Base-by-base conservation (phyloP, 2,329 filamentous ascomycete species). In the Hymenoscyphus linearis region DNA sequence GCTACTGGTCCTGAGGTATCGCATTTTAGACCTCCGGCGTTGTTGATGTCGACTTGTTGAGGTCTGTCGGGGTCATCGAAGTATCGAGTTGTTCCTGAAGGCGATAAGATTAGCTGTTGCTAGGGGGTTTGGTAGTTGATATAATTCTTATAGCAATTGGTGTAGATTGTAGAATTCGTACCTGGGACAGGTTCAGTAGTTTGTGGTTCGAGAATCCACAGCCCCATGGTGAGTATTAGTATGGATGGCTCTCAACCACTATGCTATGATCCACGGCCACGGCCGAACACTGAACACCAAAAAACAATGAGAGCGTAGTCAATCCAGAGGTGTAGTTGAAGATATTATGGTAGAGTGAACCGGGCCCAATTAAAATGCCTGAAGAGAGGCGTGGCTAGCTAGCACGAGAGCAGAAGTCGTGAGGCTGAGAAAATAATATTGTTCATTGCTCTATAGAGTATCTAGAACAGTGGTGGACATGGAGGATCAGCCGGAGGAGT, bases 181-280 rank as follows among this genome's bases (percentile, higher is more conserved):
- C 90, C 90, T 62, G 91, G 91, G 63, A 93, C 90, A 74, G 90
- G 82, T 69, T 84, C 82, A 67, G 85, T 80, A 12, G 25, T 35
- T 52, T 40, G 56, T 50, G 56, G 69, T 73, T 92, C 85, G 61
- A 93, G 80, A 62, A 95, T 84, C 54, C 90, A 88, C 63, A 93
- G 79, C 47, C 86, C 85, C 87, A 89, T 89, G 25, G 25, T 53
- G 4, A 53, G 26, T 12, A 25, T 34, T 25, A 53, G 26, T 31
- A 52, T 52, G n/a, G 22, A 52, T 34, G 22, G 40, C 14, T 47
- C 6, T 10, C 40, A 47, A 22, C 3, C n/a, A 31, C 25, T 34
- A 53, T 47, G 40, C 40, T 47, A 18, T 47, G 18, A 31, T 47
- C 40, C 40, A 18, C 22, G 40, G 40, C 40, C 40, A 10, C 40